Percentiles rank a stretch among this genome's conserved stretches.
Evolutionary conservation across 306 rosid species (phyloP).

Genomic region (Quercus alba): DNA sequence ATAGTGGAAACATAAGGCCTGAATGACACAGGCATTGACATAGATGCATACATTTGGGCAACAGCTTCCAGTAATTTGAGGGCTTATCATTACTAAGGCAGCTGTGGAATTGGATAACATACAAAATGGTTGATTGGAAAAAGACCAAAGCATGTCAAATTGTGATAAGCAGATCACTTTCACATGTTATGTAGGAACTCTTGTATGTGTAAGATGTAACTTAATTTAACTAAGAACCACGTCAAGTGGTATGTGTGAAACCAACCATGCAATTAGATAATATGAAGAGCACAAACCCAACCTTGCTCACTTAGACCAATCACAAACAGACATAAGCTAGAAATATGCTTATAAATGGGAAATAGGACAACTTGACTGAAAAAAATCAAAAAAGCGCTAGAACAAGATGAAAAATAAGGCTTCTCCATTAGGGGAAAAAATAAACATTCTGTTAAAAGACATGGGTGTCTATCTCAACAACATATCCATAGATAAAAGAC

Average conservation of each 20-base stretch:
- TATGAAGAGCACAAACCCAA: neutral
- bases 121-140: neutral
- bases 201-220: neutral
- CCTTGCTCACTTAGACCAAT: neutral
- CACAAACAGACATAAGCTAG: neutral
- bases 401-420: neutral
- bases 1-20: constrained; percentile 45
- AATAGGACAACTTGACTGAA: neutral
- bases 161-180: neutral
- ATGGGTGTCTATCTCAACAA: neutral
- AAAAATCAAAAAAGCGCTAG: too few relatives aligned
- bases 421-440: neutral
- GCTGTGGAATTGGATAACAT: neutral
- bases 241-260: neutral
- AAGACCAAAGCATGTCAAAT: neutral
- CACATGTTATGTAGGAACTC: neutral
- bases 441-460: neutral
- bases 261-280: neutral
- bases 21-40: constrained; percentile 17
- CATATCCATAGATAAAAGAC: neutral
- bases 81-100: neutral
- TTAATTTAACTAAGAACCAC: neutral
- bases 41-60: constrained; percentile 13
- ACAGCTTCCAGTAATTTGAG: constrained; percentile 51
- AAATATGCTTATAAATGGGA: neutral